phyloP scores from a whole-genome alignment of 2,329 filamentous ascomycete species.

The Acrocalymma vagum region DNA sequence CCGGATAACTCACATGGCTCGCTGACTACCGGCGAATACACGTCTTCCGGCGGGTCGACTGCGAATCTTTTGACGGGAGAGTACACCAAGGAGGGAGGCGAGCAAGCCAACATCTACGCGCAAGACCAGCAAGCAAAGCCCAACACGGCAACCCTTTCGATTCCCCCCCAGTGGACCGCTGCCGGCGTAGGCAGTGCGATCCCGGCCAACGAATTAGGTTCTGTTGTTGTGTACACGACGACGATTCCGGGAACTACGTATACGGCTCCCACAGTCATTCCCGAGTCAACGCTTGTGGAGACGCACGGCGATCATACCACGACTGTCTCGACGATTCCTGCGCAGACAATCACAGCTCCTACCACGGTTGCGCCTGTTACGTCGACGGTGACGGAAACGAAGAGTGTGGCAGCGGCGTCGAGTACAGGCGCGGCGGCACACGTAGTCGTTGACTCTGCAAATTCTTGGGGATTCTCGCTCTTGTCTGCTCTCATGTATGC shows the following conservation, averaged over 20 bases:
- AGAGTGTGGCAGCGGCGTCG: constrained; percentile 19
- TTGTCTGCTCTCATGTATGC: constrained; percentile 34
- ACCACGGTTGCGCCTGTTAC: constrained; percentile 33
- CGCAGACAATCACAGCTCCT: constrained; percentile 28
- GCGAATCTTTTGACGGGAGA: constrained; percentile 57
- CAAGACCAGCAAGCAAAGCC: constrained; percentile 47
- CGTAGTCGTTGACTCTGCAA: constrained; percentile 20
- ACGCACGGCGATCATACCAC: constrained; percentile 27
- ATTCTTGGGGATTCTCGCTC: constrained; percentile 32
- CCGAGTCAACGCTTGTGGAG: constrained; percentile 24
- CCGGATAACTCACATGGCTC: constrained; percentile 57
- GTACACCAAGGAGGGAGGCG: constrained; percentile 50
- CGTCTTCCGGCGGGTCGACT: constrained; percentile 43
- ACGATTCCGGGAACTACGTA: constrained; percentile 36
- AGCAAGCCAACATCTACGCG: constrained; percentile 56
- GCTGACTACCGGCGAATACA: constrained; percentile 55
- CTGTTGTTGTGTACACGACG: constrained; percentile 45
- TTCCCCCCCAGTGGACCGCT: constrained; percentile 57
- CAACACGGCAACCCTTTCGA: constrained; percentile 53
- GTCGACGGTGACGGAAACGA: constrained; percentile 26
- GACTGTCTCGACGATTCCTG: constrained; percentile 24
- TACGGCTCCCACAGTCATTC: constrained; percentile 29
- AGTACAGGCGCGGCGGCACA: constrained; percentile 28
- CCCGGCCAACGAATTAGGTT: constrained; percentile 54
- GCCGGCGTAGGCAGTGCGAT: constrained; percentile 57